Percentiles rank a stretch among this genome's conserved stretches.
These are phyloP conservation scores for Lactarius deliciosus DNA, from an alignment of 768 basidiomycete species.

Conservation along the genomic window DNA sequence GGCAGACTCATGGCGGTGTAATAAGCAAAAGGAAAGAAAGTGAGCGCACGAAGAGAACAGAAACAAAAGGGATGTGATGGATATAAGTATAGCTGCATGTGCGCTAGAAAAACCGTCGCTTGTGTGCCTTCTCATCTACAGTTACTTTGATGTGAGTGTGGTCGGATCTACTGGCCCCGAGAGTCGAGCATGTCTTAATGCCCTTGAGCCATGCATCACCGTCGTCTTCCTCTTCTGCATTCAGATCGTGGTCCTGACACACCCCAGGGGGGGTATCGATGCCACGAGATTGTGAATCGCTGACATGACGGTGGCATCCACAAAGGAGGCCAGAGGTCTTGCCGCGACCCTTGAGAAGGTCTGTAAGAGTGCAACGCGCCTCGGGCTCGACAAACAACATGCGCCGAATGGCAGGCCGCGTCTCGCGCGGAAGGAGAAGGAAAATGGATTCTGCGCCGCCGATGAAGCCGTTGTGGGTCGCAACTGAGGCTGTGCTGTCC, in stretches of 20 bases:
- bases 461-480: slow-evolving; percentile 62
- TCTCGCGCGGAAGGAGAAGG: slow-evolving; percentile 90
- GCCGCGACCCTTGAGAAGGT: slow-evolving; percentile 79
- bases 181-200: slow-evolving; percentile 64
- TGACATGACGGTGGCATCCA: slow-evolving; percentile 51
- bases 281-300: slow-evolving; percentile 38
- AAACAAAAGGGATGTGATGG: slow-evolving; percentile 1
- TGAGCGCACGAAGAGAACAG: neutral
- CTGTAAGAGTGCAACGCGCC: slow-evolving; percentile 88
- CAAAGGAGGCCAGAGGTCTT: slow-evolving; percentile 78
- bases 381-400: slow-evolving; percentile 93
- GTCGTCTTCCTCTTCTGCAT: slow-evolving; percentile 68
- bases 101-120: slow-evolving; percentile 70
- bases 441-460: slow-evolving; percentile 91
- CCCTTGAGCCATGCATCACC: slow-evolving; percentile 87
- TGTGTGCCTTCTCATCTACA: slow-evolving; percentile 69
- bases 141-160: slow-evolving; percentile 76
- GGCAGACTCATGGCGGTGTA: neutral
- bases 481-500: slow-evolving; percentile 42
- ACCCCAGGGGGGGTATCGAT: slow-evolving; percentile 43
- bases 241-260: slow-evolving; percentile 64
- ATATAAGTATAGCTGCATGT: slow-evolving; percentile 20
- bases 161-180: slow-evolving; percentile 41
- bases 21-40: slow-evolving; percentile 4
- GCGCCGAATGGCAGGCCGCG: slow-evolving; percentile 82